Evolutionary conservation across 139 green algal genomes (phyloP).

Genomic region (Haematococcus lacustris): DNA sequence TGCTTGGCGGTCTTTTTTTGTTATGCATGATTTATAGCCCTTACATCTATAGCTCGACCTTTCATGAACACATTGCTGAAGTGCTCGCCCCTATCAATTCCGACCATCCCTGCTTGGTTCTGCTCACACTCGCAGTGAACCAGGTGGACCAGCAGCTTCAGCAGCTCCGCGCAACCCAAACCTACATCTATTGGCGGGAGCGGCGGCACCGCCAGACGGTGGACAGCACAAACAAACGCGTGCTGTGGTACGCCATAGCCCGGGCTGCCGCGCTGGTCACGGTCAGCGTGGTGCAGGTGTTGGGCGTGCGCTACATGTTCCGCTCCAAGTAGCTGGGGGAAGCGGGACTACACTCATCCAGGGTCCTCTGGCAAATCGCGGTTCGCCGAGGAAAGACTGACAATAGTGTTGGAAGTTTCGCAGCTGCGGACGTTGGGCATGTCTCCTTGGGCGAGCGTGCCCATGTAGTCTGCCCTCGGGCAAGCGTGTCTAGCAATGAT

Average conservation of each 20-base stretch:
- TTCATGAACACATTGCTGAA: not conserved
- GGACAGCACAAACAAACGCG: conserved; percentile 37
- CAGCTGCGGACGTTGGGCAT: too few relatives aligned
- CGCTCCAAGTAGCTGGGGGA: conserved; percentile 6
- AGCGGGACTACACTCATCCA: too few relatives aligned
- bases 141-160: conserved; percentile 44
- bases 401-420: too few relatives aligned
- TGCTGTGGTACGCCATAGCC: conserved; percentile 35
- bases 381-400: too few relatives aligned
- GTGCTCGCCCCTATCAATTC: not conserved
- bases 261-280: conserved; percentile 19
- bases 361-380: too few relatives aligned
- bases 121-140: conserved; percentile 19
- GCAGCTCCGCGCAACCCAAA: conserved; percentile 26
- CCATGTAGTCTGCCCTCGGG: too few relatives aligned
- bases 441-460: too few relatives aligned
- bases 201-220: conserved; percentile 42
- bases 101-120: not conserved
- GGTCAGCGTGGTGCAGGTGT: conserved; percentile 31
- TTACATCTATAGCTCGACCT: not conserved
- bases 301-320: conserved; percentile 9
- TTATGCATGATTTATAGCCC: not conserved
- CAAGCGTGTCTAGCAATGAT: too few relatives aligned
- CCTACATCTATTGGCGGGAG: conserved; percentile 57
- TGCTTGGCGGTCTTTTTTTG: not conserved